Evolutionary conservation across 495 filamentous ascomycete species (phyloP).

Genomic region (Hyaloscypha variabilis): DNA sequence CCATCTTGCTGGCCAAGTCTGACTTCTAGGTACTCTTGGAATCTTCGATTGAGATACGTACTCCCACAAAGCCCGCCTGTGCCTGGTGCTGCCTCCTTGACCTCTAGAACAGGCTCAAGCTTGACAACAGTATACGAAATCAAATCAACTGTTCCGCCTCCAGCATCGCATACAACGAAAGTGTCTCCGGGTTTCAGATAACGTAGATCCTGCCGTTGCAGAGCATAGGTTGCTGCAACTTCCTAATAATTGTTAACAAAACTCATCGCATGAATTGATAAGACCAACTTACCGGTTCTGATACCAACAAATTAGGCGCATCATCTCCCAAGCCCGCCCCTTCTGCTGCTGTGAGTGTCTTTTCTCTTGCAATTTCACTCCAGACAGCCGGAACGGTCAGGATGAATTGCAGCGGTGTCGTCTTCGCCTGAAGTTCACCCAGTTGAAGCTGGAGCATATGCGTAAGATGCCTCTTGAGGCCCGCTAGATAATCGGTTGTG

Average conservation of each 20-base stretch:
- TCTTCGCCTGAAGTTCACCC: conserved; percentile 33
- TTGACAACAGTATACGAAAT: conserved; percentile 53
- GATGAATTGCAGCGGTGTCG: conserved; percentile 39
- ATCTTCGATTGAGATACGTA: conserved; percentile 51
- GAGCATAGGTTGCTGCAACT: conserved; percentile 57
- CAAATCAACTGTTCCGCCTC: conserved; percentile 62
- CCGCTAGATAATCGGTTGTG: conserved; percentile 46
- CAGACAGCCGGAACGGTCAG: conserved; percentile 60
- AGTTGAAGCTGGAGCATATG: conserved; percentile 41
- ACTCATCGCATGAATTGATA: not conserved
- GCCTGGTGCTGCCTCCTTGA: conserved; percentile 50
- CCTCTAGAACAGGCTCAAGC: conserved; percentile 46
- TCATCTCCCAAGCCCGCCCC: conserved; percentile 52
- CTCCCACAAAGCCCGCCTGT: conserved; percentile 61
- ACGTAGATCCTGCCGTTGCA: conserved; percentile 37
- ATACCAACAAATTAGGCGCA: conserved; percentile 51
- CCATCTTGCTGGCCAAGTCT: conserved; percentile 37
- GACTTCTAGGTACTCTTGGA: conserved; percentile 45
- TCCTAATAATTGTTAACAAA: conserved; percentile 33
- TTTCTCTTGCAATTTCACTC: conserved; percentile 53
- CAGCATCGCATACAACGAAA: conserved; percentile 47
- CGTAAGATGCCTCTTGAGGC: conserved; percentile 45
- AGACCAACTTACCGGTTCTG: conserved; percentile 52
- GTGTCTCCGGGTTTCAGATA: conserved; percentile 25
- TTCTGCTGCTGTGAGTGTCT: conserved; percentile 46